phyloP scores from a whole-genome alignment of 306 rosid genomes.

The Mimosa bimucronata region DNA sequence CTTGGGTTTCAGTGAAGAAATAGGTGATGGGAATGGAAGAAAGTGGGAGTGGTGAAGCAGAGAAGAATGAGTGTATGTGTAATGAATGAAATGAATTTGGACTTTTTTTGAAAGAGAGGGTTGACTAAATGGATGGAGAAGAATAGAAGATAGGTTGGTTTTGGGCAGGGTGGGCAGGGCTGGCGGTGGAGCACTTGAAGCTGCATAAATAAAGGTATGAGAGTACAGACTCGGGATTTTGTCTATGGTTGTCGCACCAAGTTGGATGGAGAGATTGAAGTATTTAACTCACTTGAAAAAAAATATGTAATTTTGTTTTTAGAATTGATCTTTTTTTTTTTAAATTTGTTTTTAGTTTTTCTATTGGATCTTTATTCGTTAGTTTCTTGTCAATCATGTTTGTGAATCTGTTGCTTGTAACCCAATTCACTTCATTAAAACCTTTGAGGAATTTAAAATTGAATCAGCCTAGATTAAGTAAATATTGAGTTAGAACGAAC shows the following conservation, averaged over 20 bases:
- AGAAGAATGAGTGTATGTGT: neutral
- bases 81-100: neutral
- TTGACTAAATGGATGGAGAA: slow-evolving; percentile 2
- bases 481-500: no score
- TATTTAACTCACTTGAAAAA: neutral
- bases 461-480: no score
- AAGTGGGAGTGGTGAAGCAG: neutral
- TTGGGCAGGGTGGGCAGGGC: neutral
- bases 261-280: neutral
- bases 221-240: neutral
- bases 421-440: neutral
- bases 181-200: neutral
- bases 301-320: neutral
- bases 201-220: neutral
- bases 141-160: slow-evolving; percentile 5
- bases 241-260: neutral
- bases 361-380: neutral
- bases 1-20: neutral
- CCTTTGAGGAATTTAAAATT: neutral
- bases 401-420: neutral
- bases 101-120: neutral
- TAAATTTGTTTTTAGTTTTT: neutral
- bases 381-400: neutral
- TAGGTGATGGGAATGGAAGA: neutral
- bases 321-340: neutral